phyloP scores from a whole-genome alignment of 2,329 filamentous ascomycete genomes.

The Fusarium algeriense region DNA sequence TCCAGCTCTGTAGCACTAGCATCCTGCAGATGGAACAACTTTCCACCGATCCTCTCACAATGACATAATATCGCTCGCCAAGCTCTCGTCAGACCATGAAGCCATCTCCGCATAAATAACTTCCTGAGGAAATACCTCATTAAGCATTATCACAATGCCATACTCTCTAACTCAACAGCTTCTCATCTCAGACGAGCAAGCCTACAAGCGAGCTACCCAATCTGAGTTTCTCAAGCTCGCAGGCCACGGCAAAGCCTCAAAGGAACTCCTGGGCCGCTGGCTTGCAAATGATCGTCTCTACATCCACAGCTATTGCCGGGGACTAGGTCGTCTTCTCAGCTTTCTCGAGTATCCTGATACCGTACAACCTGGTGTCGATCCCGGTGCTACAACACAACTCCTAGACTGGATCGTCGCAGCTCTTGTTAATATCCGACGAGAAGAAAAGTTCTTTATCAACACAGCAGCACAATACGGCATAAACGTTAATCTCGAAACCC shows the following conservation, averaged over 20 bases:
- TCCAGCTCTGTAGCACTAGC: background rate
- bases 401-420: conserved; percentile 73
- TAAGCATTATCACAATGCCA: background rate
- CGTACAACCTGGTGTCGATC: conserved; percentile 7
- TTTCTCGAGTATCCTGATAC: conserved; percentile 68
- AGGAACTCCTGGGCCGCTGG: conserved; percentile 71
- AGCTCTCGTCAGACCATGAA: conserved; percentile 20
- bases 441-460: conserved; percentile 75
- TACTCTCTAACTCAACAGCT: conserved; percentile 68
- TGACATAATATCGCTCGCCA: conserved; percentile 38
- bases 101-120: conserved; percentile 24
- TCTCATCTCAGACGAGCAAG: conserved; percentile 59
- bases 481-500: conserved; percentile 56
- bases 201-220: conserved; percentile 70
- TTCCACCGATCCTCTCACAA: conserved; percentile 33
- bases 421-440: conserved; percentile 74
- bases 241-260: conserved; percentile 70
- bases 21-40: conserved; percentile 36
- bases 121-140: conserved; percentile 1
- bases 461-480: conserved; percentile 72
- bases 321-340: conserved; percentile 72
- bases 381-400: conserved; percentile 64
- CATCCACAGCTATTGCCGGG: conserved; percentile 76
- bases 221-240: conserved; percentile 75
- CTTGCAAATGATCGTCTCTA: conserved; percentile 79